A percentile compares a stretch with the other conserved stretches of the same genome.
These are phyloP conservation scores for Plantago ovata DNA, from an alignment of 257 asterid genomes.

Conservation along the genomic window DNA sequence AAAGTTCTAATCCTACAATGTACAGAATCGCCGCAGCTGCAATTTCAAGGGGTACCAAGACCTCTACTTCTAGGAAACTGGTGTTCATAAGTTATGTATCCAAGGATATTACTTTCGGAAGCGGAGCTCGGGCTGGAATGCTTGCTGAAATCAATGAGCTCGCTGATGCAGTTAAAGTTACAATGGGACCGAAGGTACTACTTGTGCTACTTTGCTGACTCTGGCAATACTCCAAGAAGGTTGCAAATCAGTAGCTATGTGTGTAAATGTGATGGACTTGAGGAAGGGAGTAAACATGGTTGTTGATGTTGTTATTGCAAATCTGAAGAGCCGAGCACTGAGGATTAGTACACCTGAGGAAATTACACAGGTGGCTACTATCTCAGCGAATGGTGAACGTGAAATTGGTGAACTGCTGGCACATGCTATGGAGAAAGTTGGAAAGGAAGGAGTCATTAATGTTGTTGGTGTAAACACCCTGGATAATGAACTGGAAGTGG, in stretches of 20 bases:
- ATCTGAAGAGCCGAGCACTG: constrained; percentile 73
- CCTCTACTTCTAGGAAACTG: constrained; percentile 57
- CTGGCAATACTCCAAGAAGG: constrained; percentile 91
- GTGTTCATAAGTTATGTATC: constrained; percentile 77
- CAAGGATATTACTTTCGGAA: constrained; percentile 74
- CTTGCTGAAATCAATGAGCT: constrained; percentile 83
- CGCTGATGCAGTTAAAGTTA: constrained; percentile 91
- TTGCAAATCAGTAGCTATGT: constrained; percentile 79
- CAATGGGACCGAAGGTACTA: constrained; percentile 98
- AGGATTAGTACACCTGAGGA: constrained; percentile 94
- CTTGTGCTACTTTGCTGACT: constrained; percentile 89
- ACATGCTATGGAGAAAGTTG: constrained; percentile 94
- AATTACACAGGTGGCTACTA: constrained; percentile 87
- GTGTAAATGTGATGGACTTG: constrained; percentile 87
- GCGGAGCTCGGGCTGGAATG: constrained; percentile 75
- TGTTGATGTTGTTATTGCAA: constrained; percentile 68
- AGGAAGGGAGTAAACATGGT: constrained; percentile 87
- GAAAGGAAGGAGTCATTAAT: constrained; percentile 90
- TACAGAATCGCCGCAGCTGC: constrained; percentile 57
- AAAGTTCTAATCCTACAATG: constrained; percentile 39
- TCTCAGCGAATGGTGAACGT: constrained; percentile 85
- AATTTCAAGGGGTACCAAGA: constrained; percentile 44
- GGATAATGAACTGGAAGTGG: constrained; percentile 88
- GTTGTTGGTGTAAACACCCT: constrained; percentile 76
- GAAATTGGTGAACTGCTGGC: constrained; percentile 87